These are phyloP conservation scores for Phialophora chinensis DNA, from an alignment of 2,329 filamentous ascomycete species.

Conservation along the genomic window DNA sequence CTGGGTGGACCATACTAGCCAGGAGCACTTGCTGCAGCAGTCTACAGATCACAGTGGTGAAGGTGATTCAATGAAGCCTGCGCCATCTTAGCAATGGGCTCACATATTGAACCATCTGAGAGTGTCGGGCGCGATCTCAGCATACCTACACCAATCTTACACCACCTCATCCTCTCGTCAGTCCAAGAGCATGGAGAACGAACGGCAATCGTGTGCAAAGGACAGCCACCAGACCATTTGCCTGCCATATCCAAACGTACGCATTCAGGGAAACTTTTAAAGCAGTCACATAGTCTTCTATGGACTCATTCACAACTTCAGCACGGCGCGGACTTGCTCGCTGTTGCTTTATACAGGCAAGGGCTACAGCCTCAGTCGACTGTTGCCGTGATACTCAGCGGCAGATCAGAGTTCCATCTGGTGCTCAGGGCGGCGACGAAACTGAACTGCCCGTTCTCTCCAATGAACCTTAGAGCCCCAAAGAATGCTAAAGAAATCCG, in stretches of 20 bases:
- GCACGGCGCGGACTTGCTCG: background rate
- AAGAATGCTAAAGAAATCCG: background rate
- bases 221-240: background rate
- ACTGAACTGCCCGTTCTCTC: background rate
- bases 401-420: background rate
- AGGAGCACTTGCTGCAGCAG: no score
- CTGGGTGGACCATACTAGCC: no score
- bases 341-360: background rate
- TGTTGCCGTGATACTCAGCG: background rate
- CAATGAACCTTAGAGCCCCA: background rate
- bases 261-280: background rate
- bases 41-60: no score
- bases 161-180: background rate
- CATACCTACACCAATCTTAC: background rate
- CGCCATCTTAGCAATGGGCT: background rate
- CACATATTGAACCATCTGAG: background rate
- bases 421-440: background rate
- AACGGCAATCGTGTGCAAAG: background rate
- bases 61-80: no score
- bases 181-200: background rate
- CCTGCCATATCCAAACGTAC: background rate
- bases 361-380: background rate
- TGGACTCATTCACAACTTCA: background rate
- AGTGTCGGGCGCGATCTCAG: background rate
- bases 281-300: background rate